phyloP scores from a whole-genome alignment of 2,329 filamentous ascomycete genomes.

The Cercospora zeina region DNA sequence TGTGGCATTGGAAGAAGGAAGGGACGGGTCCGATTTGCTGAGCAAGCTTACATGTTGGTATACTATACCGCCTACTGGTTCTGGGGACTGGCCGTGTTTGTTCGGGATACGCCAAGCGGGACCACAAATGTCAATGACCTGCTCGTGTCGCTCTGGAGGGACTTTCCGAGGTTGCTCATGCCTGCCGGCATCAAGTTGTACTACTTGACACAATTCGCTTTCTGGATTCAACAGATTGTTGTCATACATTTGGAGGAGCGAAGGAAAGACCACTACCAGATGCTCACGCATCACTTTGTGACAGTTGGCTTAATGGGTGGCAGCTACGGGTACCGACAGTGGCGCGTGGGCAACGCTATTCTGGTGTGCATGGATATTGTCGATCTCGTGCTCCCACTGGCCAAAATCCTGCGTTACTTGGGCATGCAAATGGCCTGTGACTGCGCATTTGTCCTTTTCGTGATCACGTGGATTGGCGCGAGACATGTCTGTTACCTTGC shows the following conservation, averaged over 20 bases:
- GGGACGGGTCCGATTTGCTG: constrained; percentile 76
- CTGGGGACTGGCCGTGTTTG: constrained; percentile 68
- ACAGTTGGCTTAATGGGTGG: constrained; percentile 77
- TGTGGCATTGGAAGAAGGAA: constrained; percentile 76
- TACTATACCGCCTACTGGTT: constrained; percentile 84
- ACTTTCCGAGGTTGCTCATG: constrained; percentile 79
- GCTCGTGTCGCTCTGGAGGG: constrained; percentile 65
- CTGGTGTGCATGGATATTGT: constrained; percentile 92
- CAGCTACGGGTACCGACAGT: constrained; percentile 85
- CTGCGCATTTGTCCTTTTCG: constrained; percentile 78
- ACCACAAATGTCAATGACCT: constrained; percentile 29
- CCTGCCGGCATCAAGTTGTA: constrained; percentile 79
- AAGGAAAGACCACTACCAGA: constrained; percentile 92
- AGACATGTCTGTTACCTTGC: constrained; percentile 79
- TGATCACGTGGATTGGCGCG: constrained; percentile 78
- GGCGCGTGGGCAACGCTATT: constrained; percentile 83
- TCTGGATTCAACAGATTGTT: constrained; percentile 91
- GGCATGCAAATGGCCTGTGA: constrained; percentile 77
- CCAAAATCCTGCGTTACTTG: constrained; percentile 92
- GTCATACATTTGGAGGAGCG: constrained; percentile 93
- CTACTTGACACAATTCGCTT: constrained; percentile 83
- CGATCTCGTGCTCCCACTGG: constrained; percentile 76
- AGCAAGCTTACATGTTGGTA: constrained; percentile 87
- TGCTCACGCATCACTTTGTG: constrained; percentile 92
- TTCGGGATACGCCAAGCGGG: constrained; percentile 34